Base-by-base conservation (phyloP, 1,284 basidiomycete species). In the Jaminaea rosea region DNA sequence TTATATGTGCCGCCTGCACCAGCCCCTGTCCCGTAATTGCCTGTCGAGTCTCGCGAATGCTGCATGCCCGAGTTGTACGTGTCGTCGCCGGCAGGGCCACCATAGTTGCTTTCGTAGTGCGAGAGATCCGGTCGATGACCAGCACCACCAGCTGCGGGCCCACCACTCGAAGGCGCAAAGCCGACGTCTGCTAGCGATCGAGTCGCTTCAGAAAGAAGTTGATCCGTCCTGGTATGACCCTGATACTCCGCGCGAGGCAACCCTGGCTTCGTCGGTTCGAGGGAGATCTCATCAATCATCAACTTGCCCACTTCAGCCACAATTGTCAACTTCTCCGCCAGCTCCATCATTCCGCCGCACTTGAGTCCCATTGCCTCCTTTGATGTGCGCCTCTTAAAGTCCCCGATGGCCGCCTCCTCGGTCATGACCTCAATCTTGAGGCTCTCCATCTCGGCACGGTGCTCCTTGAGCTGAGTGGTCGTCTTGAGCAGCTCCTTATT, bases 261-360 rank as follows among this genome's bases (percentile, higher is more conserved):
- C 11, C 91, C 91, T 2, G 89, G 88, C 46, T 84, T 82, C 0
- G 89, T 91, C 24, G 79, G 76, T 15, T 86, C 83, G 52, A 88
- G 81, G 0, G 88, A 84, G 9, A 94, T 85, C 79, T 88, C 87
- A 81, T 84, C 79, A 44, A 88, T 80, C 19, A 92, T 77, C 10
- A 84, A 79, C 72, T 86, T 88, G 8, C 88, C 90, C 41, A 84
- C 79, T 60, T 91, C 85, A 26, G 84, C 88, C 31, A 84, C 80
- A 62, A 93, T 86, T 26, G 78, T 78, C 56, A 88, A 84, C 76
- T 89, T 92, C 76, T 91, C 87, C 44, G 85, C 87, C 52, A 83
- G 83, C 75, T 94, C 91, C 53, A 85, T 76, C 39, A 94, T 75
- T 1, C 87, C 89, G 26, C 88, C 89, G 68, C 91, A 91, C 77